phyloP scores from a whole-genome alignment of 345 rosid species.

The Eucalyptus shirleyi region DNA sequence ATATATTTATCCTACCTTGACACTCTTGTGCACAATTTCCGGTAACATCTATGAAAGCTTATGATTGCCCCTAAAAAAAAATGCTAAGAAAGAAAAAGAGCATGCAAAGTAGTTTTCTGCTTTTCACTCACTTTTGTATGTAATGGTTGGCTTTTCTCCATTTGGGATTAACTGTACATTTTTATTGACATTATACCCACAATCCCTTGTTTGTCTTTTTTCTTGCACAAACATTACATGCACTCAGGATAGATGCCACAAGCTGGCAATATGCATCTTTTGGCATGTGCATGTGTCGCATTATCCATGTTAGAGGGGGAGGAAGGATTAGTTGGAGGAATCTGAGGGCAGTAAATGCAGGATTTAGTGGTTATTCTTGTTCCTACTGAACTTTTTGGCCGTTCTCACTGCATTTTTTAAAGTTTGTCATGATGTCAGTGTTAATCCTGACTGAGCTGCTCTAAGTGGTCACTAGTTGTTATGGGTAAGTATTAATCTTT shows the following conservation, averaged over 20 bases:
- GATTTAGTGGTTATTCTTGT: not conserved
- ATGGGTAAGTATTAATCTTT: not conserved
- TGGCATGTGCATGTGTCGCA: not conserved
- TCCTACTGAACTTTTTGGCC: not conserved
- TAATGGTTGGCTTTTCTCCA: not conserved
- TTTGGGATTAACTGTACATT: not conserved
- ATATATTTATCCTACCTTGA: not conserved
- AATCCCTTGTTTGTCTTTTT: not conserved
- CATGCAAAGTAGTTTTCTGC: not conserved
- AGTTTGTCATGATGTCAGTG: not conserved
- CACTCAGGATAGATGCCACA: not conserved
- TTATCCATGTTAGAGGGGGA: not conserved
- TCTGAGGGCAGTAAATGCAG: not conserved
- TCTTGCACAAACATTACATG: not conserved
- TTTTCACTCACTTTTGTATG: not conserved
- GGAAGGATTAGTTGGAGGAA: not conserved
- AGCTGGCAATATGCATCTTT: not conserved
- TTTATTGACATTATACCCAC: not conserved
- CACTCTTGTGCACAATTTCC: not conserved
- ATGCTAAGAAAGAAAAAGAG: not conserved
- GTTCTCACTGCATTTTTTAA: not conserved
- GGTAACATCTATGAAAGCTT: not conserved
- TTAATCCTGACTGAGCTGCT: not conserved
- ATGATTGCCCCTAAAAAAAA: not conserved
- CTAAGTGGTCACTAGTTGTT: not conserved